Evolutionary conservation across 2,329 filamentous ascomycete species (phyloP), one percentile per base, ranked within the genome.

Genomic region (Aspergillus transmontanensis): DNA sequence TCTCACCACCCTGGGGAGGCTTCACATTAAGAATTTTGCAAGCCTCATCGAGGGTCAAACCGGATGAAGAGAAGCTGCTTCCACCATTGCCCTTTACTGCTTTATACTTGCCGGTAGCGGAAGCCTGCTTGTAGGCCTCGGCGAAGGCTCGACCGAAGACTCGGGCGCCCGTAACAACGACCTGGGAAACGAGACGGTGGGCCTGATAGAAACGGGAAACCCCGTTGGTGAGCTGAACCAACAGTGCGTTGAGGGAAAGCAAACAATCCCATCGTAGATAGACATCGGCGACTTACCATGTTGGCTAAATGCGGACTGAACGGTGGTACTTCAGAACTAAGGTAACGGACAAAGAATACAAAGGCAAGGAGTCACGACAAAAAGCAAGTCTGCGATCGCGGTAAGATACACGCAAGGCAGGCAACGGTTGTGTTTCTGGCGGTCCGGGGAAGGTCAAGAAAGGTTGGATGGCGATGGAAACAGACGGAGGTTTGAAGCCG

Each of bases 21-120:
- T 94, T 92, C 71, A 99, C 93, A 78, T 99, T 96, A 67, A 99
- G 87, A 75, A 99, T 97, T 81, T 93, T 92, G 87, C 93, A 98
- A 59, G 95, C 95, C 84, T 99, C 95, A 71, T 97, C 93, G 73
- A 99, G 89, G 10, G 93, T 95, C 80, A 98, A 90, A 75, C 93
- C 92, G 6, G 87, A 87, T 32, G 88, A 84, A 66, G 85, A 78
- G 64, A 87, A 85, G 65, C 86, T 85, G 69, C 69, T 75, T 70
- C 78, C 80, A 62, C 80, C 80, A 69, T 86, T 85, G 73, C 90
- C 88, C 59, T 91, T 88, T 68, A 89, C 89, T 71, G 90, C 89
- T 21, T 59, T 21, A 79, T 96, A 95, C 78, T 91, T 87, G 66
- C 90, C 91, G 4, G 93, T 90, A 39, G 94, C 94, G 63, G 93